phyloP scores from a whole-genome alignment of 176 grass and related monocot species.

The Oryza australiensis region DNA sequence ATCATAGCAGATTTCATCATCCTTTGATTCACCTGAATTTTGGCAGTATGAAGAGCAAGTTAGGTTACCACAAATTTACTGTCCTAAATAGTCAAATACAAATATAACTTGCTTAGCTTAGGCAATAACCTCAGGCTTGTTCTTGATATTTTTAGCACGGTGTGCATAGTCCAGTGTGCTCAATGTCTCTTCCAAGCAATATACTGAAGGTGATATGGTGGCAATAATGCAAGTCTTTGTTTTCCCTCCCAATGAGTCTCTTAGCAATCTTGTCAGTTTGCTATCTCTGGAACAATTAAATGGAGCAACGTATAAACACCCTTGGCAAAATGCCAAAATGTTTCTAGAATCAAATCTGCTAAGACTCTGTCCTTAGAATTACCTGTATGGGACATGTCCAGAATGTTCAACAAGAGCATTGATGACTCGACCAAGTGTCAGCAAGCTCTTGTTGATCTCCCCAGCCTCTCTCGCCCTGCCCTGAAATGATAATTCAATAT shows the following conservation, averaged over 20 bases:
- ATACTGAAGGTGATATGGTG: slow-evolving; percentile 91
- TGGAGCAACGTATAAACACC: slow-evolving; percentile 23
- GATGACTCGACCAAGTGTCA: slow-evolving; percentile 96
- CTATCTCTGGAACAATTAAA: slow-evolving; percentile 82
- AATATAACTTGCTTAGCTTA: slow-evolving; percentile 24
- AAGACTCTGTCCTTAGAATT: slow-evolving; percentile 13
- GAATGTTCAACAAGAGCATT: slow-evolving; percentile 99
- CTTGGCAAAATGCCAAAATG: not conserved
- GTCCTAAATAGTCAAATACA: slow-evolving; percentile 14
- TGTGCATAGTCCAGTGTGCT: slow-evolving; percentile 99
- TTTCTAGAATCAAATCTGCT: slow-evolving; percentile 23
- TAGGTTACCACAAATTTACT: slow-evolving; percentile 9
- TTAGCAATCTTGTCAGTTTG: slow-evolving; percentile 96
- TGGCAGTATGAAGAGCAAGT: slow-evolving; percentile 23
- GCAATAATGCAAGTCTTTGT: slow-evolving; percentile 99
- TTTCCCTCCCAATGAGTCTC: slow-evolving; percentile 98
- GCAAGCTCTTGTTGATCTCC: slow-evolving; percentile 99
- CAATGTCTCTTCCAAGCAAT: slow-evolving; percentile 96
- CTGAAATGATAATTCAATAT: slow-evolving; percentile 63
- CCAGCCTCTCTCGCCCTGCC: slow-evolving; percentile 99
- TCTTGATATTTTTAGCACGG: slow-evolving; percentile 99
- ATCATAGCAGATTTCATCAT: slow-evolving; percentile 99
- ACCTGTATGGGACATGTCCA: slow-evolving; percentile 96
- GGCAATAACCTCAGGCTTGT: slow-evolving; percentile 84
- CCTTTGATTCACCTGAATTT: slow-evolving; percentile 84